Base-by-base conservation (phyloP, 2,329 filamentous ascomycete genomes). In the Alternaria arborescens region DNA sequence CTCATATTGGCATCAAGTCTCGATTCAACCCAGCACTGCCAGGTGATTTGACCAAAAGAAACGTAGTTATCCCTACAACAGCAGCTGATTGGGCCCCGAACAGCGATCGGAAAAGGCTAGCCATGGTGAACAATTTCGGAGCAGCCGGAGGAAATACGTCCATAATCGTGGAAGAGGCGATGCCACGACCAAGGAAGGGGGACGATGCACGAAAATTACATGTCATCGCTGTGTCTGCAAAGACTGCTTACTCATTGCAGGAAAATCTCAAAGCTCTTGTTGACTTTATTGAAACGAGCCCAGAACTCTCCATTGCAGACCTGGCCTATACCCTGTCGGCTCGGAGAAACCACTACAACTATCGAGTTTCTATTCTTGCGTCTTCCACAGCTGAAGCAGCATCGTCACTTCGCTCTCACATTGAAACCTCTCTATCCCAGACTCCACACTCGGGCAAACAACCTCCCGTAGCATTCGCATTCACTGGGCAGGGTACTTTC, bases 1-100 rank as follows among this genome's bases (percentile, higher is more conserved):
- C 68, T 40, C 40, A 65, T 66, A 91, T 81, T 28, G 80, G 79
- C 64, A 80, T 78, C 58, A 36, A 36, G 14, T 14, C 32, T 36
- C 32, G 32, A 36, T 36, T 36, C 32, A 36, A 36, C 12, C 32
- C 32, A 36, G 32, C 32, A 36, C 14, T 36, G 12, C 32, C 32
- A 36, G 11, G 14, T 7, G 32, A 36, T 36, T 36, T 36, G 12
- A 7, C 32, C 14, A 36, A 36, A 36, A 36, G 32, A 36, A 36
- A 36, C 14, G 32, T 36, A 2, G 32, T 36, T 14, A 36, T 36
- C 14, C 32, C 32, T 14, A 14, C 12, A 16, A 36, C 14, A 16
- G 32, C 12, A 6, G 32, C 32, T 36, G 12, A 12, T 36, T 36
- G 32, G 32, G 32, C 32, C 32, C 14, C 32, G 3, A n/a, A 36